A percentile compares a stretch with the other conserved stretches of the same genome.
Evolutionary conservation across 192 early-diverging fungal species (phyloP).

Genomic region (Lunasporangiospora selenospora): DNA sequence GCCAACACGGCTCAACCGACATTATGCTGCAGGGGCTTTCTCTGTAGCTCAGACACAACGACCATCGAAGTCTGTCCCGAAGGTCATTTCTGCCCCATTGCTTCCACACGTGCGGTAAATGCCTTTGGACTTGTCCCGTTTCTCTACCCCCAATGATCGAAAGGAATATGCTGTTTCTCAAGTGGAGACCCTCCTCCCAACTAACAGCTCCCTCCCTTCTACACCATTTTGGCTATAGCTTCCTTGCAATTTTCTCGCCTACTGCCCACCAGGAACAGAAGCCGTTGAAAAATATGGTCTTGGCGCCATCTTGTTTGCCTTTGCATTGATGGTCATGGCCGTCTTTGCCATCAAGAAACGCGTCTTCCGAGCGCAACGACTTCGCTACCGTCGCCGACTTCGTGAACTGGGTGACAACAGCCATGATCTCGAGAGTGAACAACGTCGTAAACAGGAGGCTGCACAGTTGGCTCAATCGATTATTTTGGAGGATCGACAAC

Average conservation of each 20-base stretch:
- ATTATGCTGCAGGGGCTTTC: constrained; percentile 64
- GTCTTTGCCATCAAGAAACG: constrained; percentile 40
- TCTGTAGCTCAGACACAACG: constrained; percentile 54
- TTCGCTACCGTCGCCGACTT: constrained; percentile 25
- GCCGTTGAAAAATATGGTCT: constrained; percentile 35
- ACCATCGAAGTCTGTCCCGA: constrained; percentile 55
- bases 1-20: constrained; percentile 58
- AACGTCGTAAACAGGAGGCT: constrained; percentile 16
- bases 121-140: no score
- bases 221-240: constrained; percentile 7
- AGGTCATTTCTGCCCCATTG: constrained; percentile 32
- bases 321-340: constrained; percentile 21
- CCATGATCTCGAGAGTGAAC: constrained; percentile 17
- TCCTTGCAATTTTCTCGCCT: constrained; percentile 25
- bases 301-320: constrained; percentile 20
- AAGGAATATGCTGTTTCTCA: no score
- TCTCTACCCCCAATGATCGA: no score
- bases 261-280: constrained; percentile 41
- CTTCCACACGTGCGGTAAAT: constrained; percentile 25
- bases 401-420: constrained; percentile 24
- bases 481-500: constrained; percentile 15
- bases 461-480: constrained; percentile 27
- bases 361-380: constrained; percentile 25
- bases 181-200: no score
- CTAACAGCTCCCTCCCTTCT: neutral